Conservation (phyloP, 2,329 filamentous ascomycete species). For the Alternaria conjuncta region DNA sequence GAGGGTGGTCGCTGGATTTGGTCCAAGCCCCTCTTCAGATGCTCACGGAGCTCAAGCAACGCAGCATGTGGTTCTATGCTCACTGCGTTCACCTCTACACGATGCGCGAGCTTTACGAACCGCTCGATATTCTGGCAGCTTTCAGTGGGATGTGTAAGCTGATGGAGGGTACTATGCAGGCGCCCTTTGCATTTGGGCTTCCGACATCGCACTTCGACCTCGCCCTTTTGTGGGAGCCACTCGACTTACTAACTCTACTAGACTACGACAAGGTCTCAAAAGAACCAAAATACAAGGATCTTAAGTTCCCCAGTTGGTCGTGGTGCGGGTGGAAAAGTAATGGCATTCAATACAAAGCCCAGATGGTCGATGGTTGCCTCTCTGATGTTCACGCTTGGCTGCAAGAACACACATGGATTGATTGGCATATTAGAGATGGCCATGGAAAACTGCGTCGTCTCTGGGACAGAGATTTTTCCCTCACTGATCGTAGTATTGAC, state of each 20-base stretch:
- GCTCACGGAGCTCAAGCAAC: neutral
- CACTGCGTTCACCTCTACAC: neutral
- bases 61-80: neutral
- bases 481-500: neutral
- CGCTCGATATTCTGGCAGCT: neutral
- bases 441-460: neutral
- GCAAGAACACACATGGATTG: neutral
- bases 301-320: neutral
- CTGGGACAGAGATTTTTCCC: fast-evolving
- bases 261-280: fast-evolving
- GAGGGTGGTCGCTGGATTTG: neutral
- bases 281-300: neutral
- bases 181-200: neutral
- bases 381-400: neutral
- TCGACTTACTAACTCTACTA: fast-evolving
- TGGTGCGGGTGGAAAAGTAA: neutral
- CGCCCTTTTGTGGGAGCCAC: neutral
- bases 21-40: neutral
- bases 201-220: neutral
- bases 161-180: neutral
- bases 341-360: neutral
- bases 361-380: neutral
- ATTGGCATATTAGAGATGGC: neutral
- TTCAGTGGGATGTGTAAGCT: neutral
- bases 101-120: neutral